These are phyloP conservation scores for Vickermania ingenoplastis DNA, from an alignment of 208 protist genomes.

Conservation along the genomic window DNA sequence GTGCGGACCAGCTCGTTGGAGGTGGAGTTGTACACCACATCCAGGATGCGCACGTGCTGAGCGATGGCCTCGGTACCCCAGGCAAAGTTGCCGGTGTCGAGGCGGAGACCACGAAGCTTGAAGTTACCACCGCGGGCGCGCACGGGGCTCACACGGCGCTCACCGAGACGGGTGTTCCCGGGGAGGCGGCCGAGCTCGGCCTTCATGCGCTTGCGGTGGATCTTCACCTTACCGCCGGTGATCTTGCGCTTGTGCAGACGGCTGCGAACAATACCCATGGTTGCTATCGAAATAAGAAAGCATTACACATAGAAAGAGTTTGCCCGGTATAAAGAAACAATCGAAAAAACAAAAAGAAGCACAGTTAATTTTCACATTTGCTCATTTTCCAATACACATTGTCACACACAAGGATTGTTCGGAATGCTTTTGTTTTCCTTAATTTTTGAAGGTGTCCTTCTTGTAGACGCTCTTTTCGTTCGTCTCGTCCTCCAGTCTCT, in stretches of 20 bases:
- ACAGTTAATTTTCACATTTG: not conserved
- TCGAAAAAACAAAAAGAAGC: constrained; percentile 8
- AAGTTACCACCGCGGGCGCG: constrained; percentile 96
- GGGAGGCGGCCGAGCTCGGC: constrained; percentile 96
- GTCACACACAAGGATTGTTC: constrained; percentile 6
- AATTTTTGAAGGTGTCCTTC: no score
- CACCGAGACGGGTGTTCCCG: constrained; percentile 95
- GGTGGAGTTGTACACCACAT: constrained; percentile 99
- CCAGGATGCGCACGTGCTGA: constrained; percentile 93
- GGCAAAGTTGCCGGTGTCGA: constrained; percentile 98
- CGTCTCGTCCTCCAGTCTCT: no score
- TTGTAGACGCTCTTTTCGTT: no score
- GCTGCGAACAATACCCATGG: constrained; percentile 96
- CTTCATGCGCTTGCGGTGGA: constrained; percentile 93
- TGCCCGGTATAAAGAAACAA: constrained; percentile 3
- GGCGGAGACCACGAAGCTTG: constrained; percentile 98
- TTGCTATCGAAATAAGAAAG: constrained; percentile 10
- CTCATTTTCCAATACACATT: not conserved
- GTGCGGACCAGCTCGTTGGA: constrained; percentile 99
- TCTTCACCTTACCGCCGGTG: constrained; percentile 94
- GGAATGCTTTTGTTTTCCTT: no score
- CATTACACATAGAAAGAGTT: constrained; percentile 16
- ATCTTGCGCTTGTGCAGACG: constrained; percentile 97
- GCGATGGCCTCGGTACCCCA: constrained; percentile 91
- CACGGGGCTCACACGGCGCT: constrained; percentile 90